Percentiles rank a stretch among this genome's conserved stretches.
Evolutionary conservation across 2,329 filamentous ascomycete genomes (phyloP).

Genomic region (Stagonosporopsis vannaccii): DNA sequence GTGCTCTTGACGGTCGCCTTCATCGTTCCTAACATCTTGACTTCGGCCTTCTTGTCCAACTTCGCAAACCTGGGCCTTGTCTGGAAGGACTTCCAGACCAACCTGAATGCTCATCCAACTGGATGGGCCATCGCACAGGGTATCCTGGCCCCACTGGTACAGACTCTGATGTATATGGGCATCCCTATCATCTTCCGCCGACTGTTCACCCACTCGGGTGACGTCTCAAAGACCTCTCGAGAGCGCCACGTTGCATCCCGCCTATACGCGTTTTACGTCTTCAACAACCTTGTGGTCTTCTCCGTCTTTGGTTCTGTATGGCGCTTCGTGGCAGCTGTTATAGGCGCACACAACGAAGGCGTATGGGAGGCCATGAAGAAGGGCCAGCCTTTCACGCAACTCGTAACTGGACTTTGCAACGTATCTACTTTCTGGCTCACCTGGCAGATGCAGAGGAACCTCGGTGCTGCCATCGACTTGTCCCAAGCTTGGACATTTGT

Average conservation of each 20-base stretch:
- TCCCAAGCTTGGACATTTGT: constrained; percentile 83
- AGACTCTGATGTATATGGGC: constrained; percentile 83
- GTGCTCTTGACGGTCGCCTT: constrained; percentile 80
- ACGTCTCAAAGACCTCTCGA: constrained; percentile 88
- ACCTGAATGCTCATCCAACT: constrained; percentile 67
- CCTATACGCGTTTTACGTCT: constrained; percentile 94
- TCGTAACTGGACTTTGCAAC: constrained; percentile 78
- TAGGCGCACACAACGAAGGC: constrained; percentile 61
- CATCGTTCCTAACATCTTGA: constrained; percentile 90
- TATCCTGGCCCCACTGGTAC: constrained; percentile 85
- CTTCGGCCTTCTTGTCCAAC: constrained; percentile 91
- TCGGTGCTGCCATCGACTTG: constrained; percentile 82
- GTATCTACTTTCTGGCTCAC: constrained; percentile 90
- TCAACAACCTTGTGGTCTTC: constrained; percentile 95
- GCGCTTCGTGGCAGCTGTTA: constrained; percentile 73
- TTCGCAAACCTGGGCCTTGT: constrained; percentile 80
- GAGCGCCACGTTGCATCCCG: constrained; percentile 90
- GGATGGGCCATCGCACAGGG: constrained; percentile 91
- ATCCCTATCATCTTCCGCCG: constrained; percentile 90
- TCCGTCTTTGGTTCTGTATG: constrained; percentile 90
- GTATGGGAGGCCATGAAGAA: constrained; percentile 73
- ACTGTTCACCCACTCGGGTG: constrained; percentile 81
- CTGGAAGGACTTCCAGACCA: constrained; percentile 76
- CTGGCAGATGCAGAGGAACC: constrained; percentile 89
- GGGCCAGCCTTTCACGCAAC: constrained; percentile 66